Conservation (phyloP, 345 rosid species). For the Camelina hispida region DNA sequence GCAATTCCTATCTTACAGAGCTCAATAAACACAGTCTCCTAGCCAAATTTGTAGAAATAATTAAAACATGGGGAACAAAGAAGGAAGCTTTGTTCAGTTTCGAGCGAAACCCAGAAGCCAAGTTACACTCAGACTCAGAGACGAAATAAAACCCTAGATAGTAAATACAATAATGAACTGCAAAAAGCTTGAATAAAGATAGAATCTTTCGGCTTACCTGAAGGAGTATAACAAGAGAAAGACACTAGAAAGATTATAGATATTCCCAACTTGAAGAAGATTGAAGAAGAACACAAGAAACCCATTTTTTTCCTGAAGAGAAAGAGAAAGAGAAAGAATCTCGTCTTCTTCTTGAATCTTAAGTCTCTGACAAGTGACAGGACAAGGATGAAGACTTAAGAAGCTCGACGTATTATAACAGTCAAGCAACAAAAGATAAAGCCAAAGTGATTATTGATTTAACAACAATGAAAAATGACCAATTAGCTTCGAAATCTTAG, state of each 20-base stretch:
- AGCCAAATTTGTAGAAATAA: not conserved
- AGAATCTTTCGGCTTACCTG: constrained; percentile 52
- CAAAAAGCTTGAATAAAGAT: constrained; percentile 11
- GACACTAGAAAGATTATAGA: constrained; percentile 50
- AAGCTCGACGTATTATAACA: constrained; percentile 37
- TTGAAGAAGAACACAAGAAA: constrained; percentile 42
- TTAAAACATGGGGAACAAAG: not conserved
- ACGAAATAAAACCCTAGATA: constrained; percentile 36
- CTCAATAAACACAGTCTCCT: constrained; percentile 12
- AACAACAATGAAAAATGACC: constrained; percentile 25
- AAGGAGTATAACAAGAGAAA: constrained; percentile 59
- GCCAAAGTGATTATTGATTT: constrained; percentile 17
- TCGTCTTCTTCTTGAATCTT: constrained; percentile 1
- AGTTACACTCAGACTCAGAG: constrained; percentile 33
- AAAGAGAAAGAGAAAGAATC: not conserved
- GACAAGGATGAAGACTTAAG: constrained; percentile 27
- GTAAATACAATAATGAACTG: not conserved
- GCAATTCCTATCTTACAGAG: not conserved
- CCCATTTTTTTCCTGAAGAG: constrained; percentile 27
- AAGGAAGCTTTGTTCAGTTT: not conserved
- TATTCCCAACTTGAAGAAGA: constrained; percentile 38
- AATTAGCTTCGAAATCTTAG: constrained; percentile 30
- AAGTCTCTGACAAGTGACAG: constrained; percentile 35
- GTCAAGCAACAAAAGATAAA: not conserved
- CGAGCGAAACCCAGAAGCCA: not conserved